Base-by-base conservation (phyloP, 192 early-diverging fungal genomes). In the Borealophlyctis nickersoniae region DNA sequence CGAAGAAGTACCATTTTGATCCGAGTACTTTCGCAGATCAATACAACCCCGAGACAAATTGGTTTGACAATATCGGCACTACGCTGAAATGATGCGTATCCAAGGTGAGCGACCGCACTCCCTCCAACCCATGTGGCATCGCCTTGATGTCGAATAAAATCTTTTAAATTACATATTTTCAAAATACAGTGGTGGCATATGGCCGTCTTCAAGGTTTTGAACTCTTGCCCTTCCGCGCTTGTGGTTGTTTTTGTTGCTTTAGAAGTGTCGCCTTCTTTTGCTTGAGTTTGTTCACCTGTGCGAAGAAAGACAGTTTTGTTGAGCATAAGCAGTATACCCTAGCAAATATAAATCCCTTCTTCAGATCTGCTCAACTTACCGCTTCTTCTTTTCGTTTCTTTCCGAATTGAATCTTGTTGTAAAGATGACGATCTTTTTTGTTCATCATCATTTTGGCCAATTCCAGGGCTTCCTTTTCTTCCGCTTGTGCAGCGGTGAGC, bases 401-500 rank as follows among this genome's bases (percentile, higher is more conserved):
- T 32, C 87, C 82, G 52, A 84, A 86, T 65, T 91, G 77, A 63
- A 94, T 92, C 77, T 88, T 85, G 60, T 75, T 75, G 69, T 91
- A 92, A 52, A 94, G 69, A 58, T 85, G 88, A 67, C 81, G 80
- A 60, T 94, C 87, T 71, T 86, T 89, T 76, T 89, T 90, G 33
- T 76, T 80, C 92, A 94, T 94, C 91, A 94, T 91, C 58, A 91
- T 89, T 67, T 81, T 90, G 49, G 83, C 81, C 69, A 94, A 67
- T 67, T 91, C 91, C 67, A 75, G 70, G 36, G 63, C 53, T 75
- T 94, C 89, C 26, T 68, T 78, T 58, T 62, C 71, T 72, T 91
- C 85, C 22, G 65, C 71, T 56, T 85, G 84, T 14, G 33, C 70
- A n/a, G 24, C 51, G 9, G 60, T 57, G 45, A 26, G 45, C 67